A percentile compares a stretch with the other conserved stretches of the same genome.
These are phyloP conservation scores for Catharanthus roseus DNA, from an alignment of 257 asterid species.

Conservation along the genomic window DNA sequence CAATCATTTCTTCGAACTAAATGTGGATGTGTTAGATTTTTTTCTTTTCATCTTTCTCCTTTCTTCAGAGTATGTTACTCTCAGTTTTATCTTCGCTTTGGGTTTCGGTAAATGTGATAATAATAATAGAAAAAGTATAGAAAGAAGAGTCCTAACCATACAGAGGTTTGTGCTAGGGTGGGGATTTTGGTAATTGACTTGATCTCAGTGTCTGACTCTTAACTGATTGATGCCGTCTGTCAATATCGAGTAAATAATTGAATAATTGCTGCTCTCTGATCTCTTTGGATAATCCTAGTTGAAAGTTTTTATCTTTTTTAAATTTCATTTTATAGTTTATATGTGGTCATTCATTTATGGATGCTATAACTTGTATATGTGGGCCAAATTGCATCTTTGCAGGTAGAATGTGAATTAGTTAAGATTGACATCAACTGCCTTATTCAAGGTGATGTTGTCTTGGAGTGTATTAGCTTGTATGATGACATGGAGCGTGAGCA, in stretches of 20 bases:
- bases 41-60: neutral
- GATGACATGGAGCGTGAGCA: conserved; percentile 71
- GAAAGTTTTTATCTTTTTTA: conserved; percentile 1
- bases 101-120: neutral
- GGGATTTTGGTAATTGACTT: neutral
- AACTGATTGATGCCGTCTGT: neutral
- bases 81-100: neutral
- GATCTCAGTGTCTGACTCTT: neutral
- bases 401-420: conserved; percentile 77
- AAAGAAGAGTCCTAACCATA: neutral
- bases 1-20: neutral
- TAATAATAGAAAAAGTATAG: neutral
- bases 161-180: neutral
- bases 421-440: conserved; percentile 85
- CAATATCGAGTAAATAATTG: neutral
- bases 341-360: neutral
- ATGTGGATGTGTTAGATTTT: neutral
- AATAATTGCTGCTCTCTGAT: neutral
- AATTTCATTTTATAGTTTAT: neutral
- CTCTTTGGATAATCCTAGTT: neutral
- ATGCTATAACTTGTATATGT: neutral
- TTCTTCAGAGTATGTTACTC: neutral
- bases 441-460: conserved; percentile 92
- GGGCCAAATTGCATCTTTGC: conserved; percentile 31
- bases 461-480: conserved; percentile 77